Base-by-base conservation (phyloP, 306 rosid genomes). In the Quercus rubra region DNA sequence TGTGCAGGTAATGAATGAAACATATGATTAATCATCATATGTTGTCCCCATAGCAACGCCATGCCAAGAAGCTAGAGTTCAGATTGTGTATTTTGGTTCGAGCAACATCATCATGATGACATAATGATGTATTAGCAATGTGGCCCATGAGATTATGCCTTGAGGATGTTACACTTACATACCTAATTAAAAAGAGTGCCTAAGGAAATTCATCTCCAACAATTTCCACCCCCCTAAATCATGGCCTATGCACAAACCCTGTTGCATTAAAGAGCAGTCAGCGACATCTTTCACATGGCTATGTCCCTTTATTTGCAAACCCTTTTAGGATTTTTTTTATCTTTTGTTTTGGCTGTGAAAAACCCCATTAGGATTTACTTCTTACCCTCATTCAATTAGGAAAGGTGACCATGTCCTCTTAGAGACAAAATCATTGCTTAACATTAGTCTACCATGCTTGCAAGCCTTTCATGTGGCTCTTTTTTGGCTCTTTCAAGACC, bases 31-130 rank as follows among this genome's bases (percentile, higher is more conserved):
- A 81, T 54, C 83, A 85, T 83, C 74, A 85, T 90, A 76, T 79
- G 86, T 77, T 88, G 86, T 83, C 87, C 81, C 83, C 86, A 49
- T 77, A 81, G 78, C 83, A 55, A 85, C n/a, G 87, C 86, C 82
- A 79, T 49, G 27, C 66, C 21, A 73, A 80, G 84, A 82, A 85
- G 20, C 56, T 79, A 76, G 21, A 55, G 23, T 85, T 83, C 71
- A 75, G 81, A 58, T 41, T 62, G 74, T 85, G 89, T 83, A 55
- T n/a, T 15, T 72, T 77, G 41, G 80, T 79, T 83, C 74, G 25
- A 88, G 81, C 78, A 80, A 79, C 94, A 91, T 58, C 87, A 93
- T 90, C 25, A 93, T 88, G 78, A 84, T 77, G 75, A 78, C 68
- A 86, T 78, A 84, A 87, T 85, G 81, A 87, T 83, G 87, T 74